Conservation (phyloP, 106 monocot species). For the Cymbidium sinense region DNA sequence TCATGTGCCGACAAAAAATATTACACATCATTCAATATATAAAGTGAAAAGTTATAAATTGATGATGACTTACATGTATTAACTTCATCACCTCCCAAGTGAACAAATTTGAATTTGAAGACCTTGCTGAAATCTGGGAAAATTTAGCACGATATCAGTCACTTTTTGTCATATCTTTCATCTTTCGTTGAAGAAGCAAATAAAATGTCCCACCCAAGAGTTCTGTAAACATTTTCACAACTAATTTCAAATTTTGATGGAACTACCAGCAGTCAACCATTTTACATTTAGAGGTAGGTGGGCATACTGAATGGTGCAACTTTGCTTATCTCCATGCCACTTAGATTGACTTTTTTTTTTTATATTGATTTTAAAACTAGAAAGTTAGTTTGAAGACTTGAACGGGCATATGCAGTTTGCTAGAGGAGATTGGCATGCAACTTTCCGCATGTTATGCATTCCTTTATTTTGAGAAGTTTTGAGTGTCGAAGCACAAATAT, state of each 20-base stretch:
- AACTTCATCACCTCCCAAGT: slow-evolving; percentile 94
- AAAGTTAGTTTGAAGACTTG: no score
- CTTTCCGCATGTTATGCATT: no score
- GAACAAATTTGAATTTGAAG: slow-evolving; percentile 91
- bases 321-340: no score
- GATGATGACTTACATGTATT: slow-evolving; percentile 54
- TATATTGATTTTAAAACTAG: no score
- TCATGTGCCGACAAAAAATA: background rate
- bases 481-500: no score
- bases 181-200: background rate
- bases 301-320: no score
- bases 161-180: background rate
- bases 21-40: background rate
- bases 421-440: no score
- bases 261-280: no score
- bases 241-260: background rate
- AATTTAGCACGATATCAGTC: slow-evolving; percentile 8
- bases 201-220: background rate
- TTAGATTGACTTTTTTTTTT: no score
- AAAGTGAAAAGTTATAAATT: background rate
- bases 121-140: slow-evolving; percentile 86
- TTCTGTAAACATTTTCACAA: background rate
- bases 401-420: no score
- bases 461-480: no score
- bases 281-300: no score